These are phyloP conservation scores for Stagonosporopsis tanaceti DNA, from an alignment of 2,329 filamentous ascomycete genomes.

Conservation along the genomic window DNA sequence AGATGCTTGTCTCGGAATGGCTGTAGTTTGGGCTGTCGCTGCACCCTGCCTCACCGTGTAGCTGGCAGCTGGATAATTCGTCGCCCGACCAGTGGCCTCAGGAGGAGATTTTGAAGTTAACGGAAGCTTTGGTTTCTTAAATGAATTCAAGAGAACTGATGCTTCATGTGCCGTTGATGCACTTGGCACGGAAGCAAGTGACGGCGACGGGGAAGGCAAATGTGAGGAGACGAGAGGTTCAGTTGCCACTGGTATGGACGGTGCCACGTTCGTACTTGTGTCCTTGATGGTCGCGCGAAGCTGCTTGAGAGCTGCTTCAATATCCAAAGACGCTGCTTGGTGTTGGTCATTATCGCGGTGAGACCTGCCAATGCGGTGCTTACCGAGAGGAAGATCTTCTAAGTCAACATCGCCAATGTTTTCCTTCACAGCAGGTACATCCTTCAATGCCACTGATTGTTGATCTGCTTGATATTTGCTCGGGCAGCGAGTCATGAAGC, in stretches of 20 bases:
- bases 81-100: not conserved
- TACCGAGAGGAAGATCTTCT: constrained; percentile 2
- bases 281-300: not conserved
- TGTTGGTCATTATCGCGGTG: not conserved
- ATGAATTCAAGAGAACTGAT: not conserved
- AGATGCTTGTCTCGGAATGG: constrained; percentile 1
- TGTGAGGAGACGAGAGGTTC: not conserved
- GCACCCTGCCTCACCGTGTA: not conserved
- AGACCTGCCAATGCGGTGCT: not conserved
- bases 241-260: no score
- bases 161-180: not conserved
- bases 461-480: not conserved
- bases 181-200: not conserved
- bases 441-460: not conserved
- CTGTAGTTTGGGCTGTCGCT: not conserved
- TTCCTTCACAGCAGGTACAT: not conserved
- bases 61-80: constrained; percentile 12
- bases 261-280: not conserved
- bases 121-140: constrained; percentile 23
- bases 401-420: not conserved
- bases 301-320: not conserved
- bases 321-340: not conserved
- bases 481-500: not conserved
- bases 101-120: not conserved
- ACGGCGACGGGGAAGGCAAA: constrained; percentile 4